These are phyloP conservation scores for Alternaria triticimaculans DNA, from an alignment of 2,329 filamentous ascomycete species.

Conservation along the genomic window DNA sequence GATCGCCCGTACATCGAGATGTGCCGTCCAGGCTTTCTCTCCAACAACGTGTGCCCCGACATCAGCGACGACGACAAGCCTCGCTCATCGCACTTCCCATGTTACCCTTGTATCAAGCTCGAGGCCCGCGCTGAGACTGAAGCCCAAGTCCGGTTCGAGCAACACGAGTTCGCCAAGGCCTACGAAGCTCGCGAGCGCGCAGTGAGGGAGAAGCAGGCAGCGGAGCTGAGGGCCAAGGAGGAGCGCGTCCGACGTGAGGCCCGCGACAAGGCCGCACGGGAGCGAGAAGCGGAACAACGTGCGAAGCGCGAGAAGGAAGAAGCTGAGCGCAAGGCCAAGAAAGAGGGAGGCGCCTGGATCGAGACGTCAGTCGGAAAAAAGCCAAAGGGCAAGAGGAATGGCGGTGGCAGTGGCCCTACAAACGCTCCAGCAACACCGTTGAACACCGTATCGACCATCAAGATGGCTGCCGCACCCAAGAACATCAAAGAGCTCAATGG, in stretches of 20 bases:
- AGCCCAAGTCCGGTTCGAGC: conserved; percentile 5
- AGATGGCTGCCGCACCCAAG: conserved; percentile 10
- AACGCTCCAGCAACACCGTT: neutral
- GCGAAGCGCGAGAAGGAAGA: conserved; percentile 19
- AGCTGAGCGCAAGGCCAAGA: conserved; percentile 20
- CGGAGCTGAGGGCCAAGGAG: conserved; percentile 22
- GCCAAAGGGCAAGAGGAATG: conserved; percentile 17
- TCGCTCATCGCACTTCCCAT: conserved; percentile 30
- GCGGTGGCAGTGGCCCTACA: neutral
- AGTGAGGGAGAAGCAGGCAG: conserved; percentile 13
- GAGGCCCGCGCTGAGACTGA: conserved; percentile 18
- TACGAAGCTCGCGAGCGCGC: conserved; percentile 17
- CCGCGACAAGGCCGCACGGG: conserved; percentile 26
- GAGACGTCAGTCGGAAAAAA: conserved; percentile 27
- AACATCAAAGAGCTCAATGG: conserved; percentile 7
- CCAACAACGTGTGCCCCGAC: conserved; percentile 27
- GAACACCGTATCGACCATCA: conserved; percentile 8
- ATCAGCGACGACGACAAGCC: conserved; percentile 16
- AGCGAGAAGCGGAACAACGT: conserved; percentile 25
- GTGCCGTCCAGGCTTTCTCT: conserved; percentile 28
- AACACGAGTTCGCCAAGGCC: conserved; percentile 12
- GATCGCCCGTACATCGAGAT: conserved; percentile 33
- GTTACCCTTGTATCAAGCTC: conserved; percentile 29
- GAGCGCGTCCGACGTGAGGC: conserved; percentile 31
- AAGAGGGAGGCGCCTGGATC: conserved; percentile 30